These are phyloP conservation scores for Larix sibirica DNA, from an alignment of 83 land plant genomes.

Conservation along the genomic window DNA sequence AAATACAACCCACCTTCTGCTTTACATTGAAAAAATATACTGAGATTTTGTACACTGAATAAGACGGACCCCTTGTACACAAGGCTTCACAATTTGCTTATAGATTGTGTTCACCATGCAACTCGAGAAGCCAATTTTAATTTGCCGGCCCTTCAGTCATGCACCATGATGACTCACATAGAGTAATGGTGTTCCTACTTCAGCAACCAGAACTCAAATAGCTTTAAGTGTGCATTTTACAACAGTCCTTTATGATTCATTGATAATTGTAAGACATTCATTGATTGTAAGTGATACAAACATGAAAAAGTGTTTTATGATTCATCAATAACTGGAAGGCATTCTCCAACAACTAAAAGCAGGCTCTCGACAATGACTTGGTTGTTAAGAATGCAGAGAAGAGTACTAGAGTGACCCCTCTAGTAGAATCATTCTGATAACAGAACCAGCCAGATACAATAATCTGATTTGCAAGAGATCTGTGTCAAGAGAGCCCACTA, in stretches of 20 bases:
- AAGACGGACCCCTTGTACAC: not conserved
- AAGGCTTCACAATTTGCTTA: conserved; percentile 13
- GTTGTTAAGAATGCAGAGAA: not conserved
- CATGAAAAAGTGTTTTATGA: conserved; percentile 1
- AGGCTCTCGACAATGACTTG: not conserved
- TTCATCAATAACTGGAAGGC: not conserved
- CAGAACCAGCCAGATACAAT: not conserved
- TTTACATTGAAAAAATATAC: conserved; percentile 2
- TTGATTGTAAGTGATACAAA: conserved; percentile 1
- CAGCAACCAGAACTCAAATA: conserved; percentile 13
- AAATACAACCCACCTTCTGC: conserved; percentile 7
- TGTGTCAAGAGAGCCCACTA: conserved; percentile 21
- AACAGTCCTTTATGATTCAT: not conserved
- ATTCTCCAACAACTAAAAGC: not conserved
- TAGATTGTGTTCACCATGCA: not conserved
- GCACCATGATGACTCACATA: not conserved
- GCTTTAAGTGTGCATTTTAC: conserved; percentile 1
- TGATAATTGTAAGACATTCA: not conserved
- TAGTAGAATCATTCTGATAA: not conserved
- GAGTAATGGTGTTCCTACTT: not conserved
- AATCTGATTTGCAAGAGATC: not conserved
- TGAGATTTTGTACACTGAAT: conserved; percentile 13
- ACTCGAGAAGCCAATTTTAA: not conserved
- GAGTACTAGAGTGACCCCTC: not conserved
- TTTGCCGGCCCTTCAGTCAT: not conserved